phyloP scores from a whole-genome alignment of 2,329 filamentous ascomycete species.

The Botrytis sinoallii region DNA sequence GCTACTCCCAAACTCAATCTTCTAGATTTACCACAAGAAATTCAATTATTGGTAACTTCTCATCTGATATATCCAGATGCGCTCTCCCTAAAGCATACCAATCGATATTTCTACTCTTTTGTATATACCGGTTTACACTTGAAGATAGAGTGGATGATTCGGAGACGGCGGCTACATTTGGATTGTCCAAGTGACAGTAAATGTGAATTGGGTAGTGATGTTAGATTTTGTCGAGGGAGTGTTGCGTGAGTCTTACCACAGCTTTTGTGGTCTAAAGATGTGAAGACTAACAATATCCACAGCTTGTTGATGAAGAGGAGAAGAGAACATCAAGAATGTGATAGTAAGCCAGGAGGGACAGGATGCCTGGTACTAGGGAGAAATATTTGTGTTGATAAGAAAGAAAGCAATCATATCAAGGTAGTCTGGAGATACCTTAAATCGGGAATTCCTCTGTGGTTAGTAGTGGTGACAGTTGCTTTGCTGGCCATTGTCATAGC shows the following conservation, averaged over 20 bases:
- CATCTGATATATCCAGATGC: conserved; percentile 68
- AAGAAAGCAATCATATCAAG: neutral
- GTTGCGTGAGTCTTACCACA: conserved; percentile 48
- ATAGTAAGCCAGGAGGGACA: conserved; percentile 37
- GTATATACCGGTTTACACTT: conserved; percentile 64
- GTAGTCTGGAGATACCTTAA: neutral
- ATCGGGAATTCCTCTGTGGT: neutral
- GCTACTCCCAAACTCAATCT: neutral
- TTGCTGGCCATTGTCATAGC: conserved; percentile 4
- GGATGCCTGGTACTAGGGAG: conserved; percentile 36
- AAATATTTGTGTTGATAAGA: neutral
- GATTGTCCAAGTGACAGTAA: conserved; percentile 59
- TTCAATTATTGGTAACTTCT: conserved; percentile 61
- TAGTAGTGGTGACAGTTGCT: neutral
- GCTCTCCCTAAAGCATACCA: conserved; percentile 66
- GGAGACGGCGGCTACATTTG: conserved; percentile 59
- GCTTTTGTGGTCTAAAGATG: neutral
- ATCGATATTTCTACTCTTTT: conserved; percentile 58
- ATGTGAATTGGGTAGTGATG: conserved; percentile 58
- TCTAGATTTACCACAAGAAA: conserved; percentile 55
- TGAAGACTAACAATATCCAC: neutral
- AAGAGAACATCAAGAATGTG: conserved; percentile 59
- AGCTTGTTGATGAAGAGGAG: conserved; percentile 58
- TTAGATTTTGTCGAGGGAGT: conserved; percentile 58
- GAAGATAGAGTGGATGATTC: conserved; percentile 67